These are phyloP conservation scores for Cordyceps fumosorosea DNA, from an alignment of 2,329 filamentous ascomycete species.

Conservation along the genomic window DNA sequence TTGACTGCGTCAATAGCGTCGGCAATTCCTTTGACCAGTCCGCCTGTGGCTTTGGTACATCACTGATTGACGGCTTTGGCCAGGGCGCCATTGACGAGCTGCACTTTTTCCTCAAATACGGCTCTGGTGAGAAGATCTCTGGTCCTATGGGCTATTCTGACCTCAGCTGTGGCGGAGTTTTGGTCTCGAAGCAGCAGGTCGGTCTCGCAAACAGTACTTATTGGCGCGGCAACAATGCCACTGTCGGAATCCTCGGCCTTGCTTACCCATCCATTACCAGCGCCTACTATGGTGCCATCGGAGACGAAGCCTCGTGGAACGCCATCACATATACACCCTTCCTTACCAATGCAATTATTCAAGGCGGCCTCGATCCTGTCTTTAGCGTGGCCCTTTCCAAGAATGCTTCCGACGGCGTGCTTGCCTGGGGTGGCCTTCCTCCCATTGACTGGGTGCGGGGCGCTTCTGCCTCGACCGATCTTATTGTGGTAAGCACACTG, in stretches of 20 bases:
- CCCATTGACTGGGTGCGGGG: conserved; percentile 26
- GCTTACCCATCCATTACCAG: conserved; percentile 45
- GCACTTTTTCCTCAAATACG: conserved; percentile 41
- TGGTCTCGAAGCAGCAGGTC: conserved; percentile 39
- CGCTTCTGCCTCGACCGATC: conserved; percentile 30
- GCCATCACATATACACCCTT: conserved; percentile 40
- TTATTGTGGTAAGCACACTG: conserved; percentile 37
- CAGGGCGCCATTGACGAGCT: conserved; percentile 32
- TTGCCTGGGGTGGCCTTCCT: conserved; percentile 42
- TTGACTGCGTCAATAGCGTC: conserved; percentile 34
- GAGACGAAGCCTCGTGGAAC: conserved; percentile 32
- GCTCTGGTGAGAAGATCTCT: conserved; percentile 41
- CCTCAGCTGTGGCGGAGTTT: conserved; percentile 38
- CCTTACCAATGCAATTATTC: conserved; percentile 40
- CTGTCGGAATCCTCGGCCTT: conserved; percentile 44
- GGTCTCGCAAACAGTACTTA: conserved; percentile 42
- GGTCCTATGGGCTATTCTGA: conserved; percentile 43
- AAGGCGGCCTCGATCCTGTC: conserved; percentile 37
- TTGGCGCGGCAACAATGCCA: conserved; percentile 47
- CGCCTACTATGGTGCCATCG: conserved; percentile 35
- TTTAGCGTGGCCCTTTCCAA: conserved; percentile 44
- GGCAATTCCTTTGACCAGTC: conserved; percentile 25
- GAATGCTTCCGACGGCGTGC: conserved; percentile 38
- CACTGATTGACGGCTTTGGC: conserved; percentile 33
- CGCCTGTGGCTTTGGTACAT: conserved; percentile 35